phyloP scores from a whole-genome alignment of 306 rosid genomes.

The Albizia julibrissin region DNA sequence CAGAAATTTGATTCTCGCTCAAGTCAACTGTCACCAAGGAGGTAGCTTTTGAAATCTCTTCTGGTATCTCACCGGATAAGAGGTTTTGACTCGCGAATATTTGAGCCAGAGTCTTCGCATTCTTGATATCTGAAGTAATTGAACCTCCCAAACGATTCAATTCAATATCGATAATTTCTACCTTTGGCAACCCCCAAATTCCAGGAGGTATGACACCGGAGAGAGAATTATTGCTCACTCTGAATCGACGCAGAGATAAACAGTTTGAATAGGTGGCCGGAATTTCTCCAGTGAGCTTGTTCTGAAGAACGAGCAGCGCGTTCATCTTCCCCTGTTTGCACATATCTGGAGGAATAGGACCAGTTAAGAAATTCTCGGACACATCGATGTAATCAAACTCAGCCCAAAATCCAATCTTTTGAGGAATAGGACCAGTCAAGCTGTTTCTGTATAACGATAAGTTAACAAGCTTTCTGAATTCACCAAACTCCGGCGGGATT shows the following conservation, averaged over 20 bases:
- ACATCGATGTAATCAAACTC: constrained; percentile 63
- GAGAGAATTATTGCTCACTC: constrained; percentile 76
- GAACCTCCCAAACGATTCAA: constrained; percentile 62
- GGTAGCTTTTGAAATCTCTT: constrained; percentile 55
- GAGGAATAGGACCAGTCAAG: constrained; percentile 73
- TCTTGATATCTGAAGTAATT: constrained; percentile 54
- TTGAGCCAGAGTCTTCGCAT: constrained; percentile 52
- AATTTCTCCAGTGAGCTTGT: constrained; percentile 78
- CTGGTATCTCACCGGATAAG: constrained; percentile 64
- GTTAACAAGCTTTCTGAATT: constrained; percentile 52
- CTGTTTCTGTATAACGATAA: constrained; percentile 69
- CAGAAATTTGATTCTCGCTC: constrained; percentile 60
- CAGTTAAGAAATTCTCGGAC: constrained; percentile 69
- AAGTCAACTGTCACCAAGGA: constrained; percentile 54
- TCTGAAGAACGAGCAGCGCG: constrained; percentile 58
- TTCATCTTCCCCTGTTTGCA: constrained; percentile 63
- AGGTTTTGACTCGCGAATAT: constrained; percentile 49
- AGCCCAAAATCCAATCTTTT: constrained; percentile 71
- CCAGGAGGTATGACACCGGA: constrained; percentile 64
- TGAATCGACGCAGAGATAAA: constrained; percentile 49
- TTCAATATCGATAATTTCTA: constrained; percentile 57
- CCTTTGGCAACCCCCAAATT: constrained; percentile 78
- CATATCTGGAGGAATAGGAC: constrained; percentile 86
- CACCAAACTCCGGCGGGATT: constrained; percentile 73
- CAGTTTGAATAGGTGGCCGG: constrained; percentile 65